Base-by-base conservation (phyloP, 2,329 filamentous ascomycete genomes). In the Colletotrichum tanaceti region DNA sequence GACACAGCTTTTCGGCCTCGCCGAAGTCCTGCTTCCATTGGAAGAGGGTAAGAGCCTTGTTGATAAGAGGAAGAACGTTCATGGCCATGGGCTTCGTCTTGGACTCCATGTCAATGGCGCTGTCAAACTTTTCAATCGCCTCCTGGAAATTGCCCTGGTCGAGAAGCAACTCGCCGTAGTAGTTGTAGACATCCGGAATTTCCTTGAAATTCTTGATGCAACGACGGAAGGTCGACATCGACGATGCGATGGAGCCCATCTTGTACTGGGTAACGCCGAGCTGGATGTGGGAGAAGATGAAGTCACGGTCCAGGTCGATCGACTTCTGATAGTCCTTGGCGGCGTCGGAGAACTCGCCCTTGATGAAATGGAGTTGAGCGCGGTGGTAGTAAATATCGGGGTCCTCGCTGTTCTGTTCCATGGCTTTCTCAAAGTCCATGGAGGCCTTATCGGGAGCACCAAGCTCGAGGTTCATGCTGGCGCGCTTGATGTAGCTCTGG, bases 251-350 rank as follows among this genome's bases (percentile, higher is more conserved):
- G 38, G 93, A 97, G 73, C 96, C 96, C 92, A 98, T 97, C 90
- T 99, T 99, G 86, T 99, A 99, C 82, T 99, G 96, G 58, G 96
- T 99, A 60, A 99, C 96, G 79, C 96, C 96, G 50, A 99, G 92
- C 82, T 99, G 96, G 76, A 99, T 99, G 83, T 99, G 96, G 9
- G 95, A 98, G 87, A 97, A 99, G 84, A 99, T 99, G 82, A 99
- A 99, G 73, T 93, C 90, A 74, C 90, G 88, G 84, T 99, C 96
- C 38, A 99, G 88, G 75, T 99, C 96, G 76, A 99, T 99, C 3
- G 96, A 98, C 84, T 97, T 98, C 80, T 99, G 96, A 84, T 99
- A 99, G 83, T 99, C 96, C 84, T 97, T 97, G 69, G 96, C 94
- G 5, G 96, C 96, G 73, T 97, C 93, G 64, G 91, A 89, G 74